Conservation (phyloP, 202 grass and related monocot genomes). For the Hordeum pubiflorum region DNA sequence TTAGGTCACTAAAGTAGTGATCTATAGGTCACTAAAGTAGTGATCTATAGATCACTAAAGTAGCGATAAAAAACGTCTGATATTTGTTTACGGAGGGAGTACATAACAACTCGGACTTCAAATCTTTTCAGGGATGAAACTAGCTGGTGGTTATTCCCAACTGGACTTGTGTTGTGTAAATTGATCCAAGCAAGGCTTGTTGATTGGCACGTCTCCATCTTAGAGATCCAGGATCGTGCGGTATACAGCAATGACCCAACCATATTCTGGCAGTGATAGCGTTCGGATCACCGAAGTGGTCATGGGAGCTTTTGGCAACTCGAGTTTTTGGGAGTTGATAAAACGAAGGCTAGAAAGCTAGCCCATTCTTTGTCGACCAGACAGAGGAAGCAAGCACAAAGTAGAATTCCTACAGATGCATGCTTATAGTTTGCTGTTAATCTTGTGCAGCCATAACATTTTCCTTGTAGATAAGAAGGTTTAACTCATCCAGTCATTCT, state of each 20-base stretch:
- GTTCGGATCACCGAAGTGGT: neutral
- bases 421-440: constrained; percentile 18
- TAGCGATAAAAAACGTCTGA: too few relatives aligned
- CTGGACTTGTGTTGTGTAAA: constrained; percentile 74
- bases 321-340: constrained; percentile 49
- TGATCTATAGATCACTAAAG: too few relatives aligned
- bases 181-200: constrained; percentile 92
- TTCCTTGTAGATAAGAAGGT: constrained; percentile 51
- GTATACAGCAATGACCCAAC: constrained; percentile 77
- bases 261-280: constrained; percentile 74
- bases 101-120: neutral
- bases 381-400: constrained; percentile 34
- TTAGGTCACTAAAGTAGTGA: too few relatives aligned
- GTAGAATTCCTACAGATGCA: constrained; percentile 29
- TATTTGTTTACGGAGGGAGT: too few relatives aligned
- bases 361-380: constrained; percentile 8
- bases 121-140: constrained; percentile 78
- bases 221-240: constrained; percentile 90
- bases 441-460: constrained; percentile 42
- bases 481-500: constrained; percentile 49
- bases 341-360: constrained; percentile 16
- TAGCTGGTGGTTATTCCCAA: constrained; percentile 85
- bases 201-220: constrained; percentile 89
- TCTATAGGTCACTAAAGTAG: too few relatives aligned
- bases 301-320: constrained; percentile 27